A percentile compares a stretch with the other conserved stretches of the same genome.
Conservation (phyloP, 441 rosid species). For the Viola pubescens region DNA sequence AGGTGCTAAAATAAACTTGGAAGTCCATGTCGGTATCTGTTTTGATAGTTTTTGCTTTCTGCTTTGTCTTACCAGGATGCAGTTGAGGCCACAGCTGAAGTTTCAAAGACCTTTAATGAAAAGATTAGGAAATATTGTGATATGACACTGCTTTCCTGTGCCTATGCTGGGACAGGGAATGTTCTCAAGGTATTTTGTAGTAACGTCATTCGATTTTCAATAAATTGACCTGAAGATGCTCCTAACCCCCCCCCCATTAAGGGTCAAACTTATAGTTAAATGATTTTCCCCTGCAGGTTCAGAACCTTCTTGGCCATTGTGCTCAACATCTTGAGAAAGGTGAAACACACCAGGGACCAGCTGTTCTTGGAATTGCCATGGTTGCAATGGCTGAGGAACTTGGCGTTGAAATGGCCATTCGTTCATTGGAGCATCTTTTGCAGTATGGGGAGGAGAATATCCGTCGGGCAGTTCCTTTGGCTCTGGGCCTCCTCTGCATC, state of each 20-base stretch:
- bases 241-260: background rate
- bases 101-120: constrained; percentile 80
- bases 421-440: constrained; percentile 83
- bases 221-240: too few relatives aligned
- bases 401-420: constrained; percentile 93
- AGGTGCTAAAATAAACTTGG: too few relatives aligned
- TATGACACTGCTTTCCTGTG: constrained; percentile 87
- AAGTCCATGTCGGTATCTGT: too few relatives aligned
- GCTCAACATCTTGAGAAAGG: constrained; percentile 80
- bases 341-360: constrained; percentile 87
- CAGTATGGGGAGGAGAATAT: constrained; percentile 89
- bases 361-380: constrained; percentile 97
- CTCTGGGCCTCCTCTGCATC: constrained; percentile 93
- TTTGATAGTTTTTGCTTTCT: background rate
- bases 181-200: constrained; percentile 64
- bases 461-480: constrained; percentile 85
- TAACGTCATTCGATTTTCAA: background rate
- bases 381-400: constrained; percentile 97
- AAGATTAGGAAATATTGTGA: constrained; percentile 80
- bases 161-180: constrained; percentile 95
- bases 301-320: constrained; percentile 80
- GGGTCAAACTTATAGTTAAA: constrained; percentile 1
- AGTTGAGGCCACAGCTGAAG: constrained; percentile 87
- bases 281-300: constrained; percentile 46
- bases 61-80: constrained; percentile 45